phyloP scores from a whole-genome alignment of 495 filamentous ascomycete genomes.

The Daldinia caldariorum region DNA sequence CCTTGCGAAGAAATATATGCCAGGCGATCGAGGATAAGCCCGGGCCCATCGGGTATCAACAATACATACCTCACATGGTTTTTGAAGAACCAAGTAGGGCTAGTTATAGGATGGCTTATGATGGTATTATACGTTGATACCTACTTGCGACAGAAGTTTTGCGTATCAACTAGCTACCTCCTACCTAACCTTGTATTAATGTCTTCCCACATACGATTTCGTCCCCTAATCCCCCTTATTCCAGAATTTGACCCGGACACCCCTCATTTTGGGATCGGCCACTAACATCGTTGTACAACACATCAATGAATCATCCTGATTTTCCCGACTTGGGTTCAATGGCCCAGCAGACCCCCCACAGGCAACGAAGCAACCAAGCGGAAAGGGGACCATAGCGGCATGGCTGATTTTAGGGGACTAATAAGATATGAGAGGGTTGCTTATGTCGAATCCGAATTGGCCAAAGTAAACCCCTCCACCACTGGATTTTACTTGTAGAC shows the following conservation, averaged over 20 bases:
- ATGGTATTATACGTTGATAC: too few species aligned
- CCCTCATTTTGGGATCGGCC: slow-evolving; percentile 43
- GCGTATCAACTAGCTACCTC: too few species aligned
- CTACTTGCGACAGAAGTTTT: slow-evolving; percentile 1
- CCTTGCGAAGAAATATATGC: slow-evolving; percentile 10
- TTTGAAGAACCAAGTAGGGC: not conserved
- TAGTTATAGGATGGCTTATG: not conserved
- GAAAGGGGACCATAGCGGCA: slow-evolving; percentile 35
- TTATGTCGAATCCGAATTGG: slow-evolving; percentile 30
- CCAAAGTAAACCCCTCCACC: slow-evolving; percentile 29
- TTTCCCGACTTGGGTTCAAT: slow-evolving; percentile 44
- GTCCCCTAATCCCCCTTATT: slow-evolving; percentile 14
- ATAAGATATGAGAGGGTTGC: slow-evolving; percentile 13
- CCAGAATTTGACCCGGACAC: slow-evolving; percentile 35
- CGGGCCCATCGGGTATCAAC: slow-evolving; percentile 21
- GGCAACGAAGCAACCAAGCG: slow-evolving; percentile 14
- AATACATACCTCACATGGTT: slow-evolving; percentile 1
- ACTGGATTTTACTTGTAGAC: slow-evolving; percentile 4
- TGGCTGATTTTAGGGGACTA: slow-evolving; percentile 15
- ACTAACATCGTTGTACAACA: slow-evolving; percentile 43
- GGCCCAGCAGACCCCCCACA: slow-evolving; percentile 29
- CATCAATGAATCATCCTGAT: slow-evolving; percentile 45
- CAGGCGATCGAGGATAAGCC: slow-evolving; percentile 6
- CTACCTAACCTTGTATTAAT: too few species aligned
- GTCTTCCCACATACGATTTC: slow-evolving; percentile 15